Conservation (phyloP, 23 red algal genomes). For the Gracilaria gracilis region DNA sequence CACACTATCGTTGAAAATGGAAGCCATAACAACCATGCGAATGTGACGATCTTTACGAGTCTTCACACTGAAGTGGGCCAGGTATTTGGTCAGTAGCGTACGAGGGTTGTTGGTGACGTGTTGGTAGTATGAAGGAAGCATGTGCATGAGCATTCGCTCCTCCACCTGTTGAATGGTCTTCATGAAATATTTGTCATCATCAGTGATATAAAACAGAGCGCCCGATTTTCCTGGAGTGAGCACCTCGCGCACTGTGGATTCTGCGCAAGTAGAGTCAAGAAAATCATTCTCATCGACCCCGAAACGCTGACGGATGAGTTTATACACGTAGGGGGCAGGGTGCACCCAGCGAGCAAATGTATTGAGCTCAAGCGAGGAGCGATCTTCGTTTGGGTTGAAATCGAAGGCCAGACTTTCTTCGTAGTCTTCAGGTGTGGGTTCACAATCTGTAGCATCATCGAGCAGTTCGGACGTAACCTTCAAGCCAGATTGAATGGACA, state of each 20-base stretch:
- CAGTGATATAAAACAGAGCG: constrained; percentile 91
- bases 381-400: constrained; percentile 71
- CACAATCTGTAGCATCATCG: constrained; percentile 32
- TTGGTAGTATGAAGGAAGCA: constrained; percentile 81
- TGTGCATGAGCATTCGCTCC: constrained; percentile 60
- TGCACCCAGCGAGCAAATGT: constrained; percentile 73
- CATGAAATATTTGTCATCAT: constrained; percentile 92
- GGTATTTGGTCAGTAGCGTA: constrained; percentile 83
- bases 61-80: constrained; percentile 88
- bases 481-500: constrained; percentile 84
- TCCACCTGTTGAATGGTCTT: constrained; percentile 87
- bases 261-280: constrained; percentile 74
- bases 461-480: constrained; percentile 71
- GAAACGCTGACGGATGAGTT: constrained; percentile 68
- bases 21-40: constrained; percentile 89
- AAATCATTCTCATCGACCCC: constrained; percentile 83
- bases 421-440: constrained; percentile 67
- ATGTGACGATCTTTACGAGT: constrained; percentile 83
- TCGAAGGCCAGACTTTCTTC: constrained; percentile 75
- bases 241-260: constrained; percentile 77
- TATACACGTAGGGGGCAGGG: constrained; percentile 83
- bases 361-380: constrained; percentile 52
- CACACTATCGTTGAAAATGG: constrained; percentile 75
- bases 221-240: constrained; percentile 85
- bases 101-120: constrained; percentile 72